Evolutionary conservation across 441 rosid genomes (phyloP).

Genomic region (Eruca vesicaria): DNA sequence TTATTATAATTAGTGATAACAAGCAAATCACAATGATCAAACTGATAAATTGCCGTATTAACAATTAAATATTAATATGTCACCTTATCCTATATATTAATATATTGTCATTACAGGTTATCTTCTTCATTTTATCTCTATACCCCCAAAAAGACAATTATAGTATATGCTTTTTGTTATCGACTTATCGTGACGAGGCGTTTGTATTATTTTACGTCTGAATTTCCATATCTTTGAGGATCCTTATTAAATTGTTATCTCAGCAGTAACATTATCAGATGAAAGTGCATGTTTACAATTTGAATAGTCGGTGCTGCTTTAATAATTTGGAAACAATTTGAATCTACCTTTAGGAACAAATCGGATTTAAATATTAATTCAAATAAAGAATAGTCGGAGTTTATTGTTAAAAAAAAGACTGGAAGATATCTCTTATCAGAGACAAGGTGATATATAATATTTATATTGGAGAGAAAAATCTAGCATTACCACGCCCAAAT

Average conservation of each 20-base stretch:
- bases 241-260: neutral
- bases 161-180: constrained; percentile 19
- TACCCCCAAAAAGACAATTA: too few relatives aligned
- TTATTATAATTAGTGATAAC: too few relatives aligned
- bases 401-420: neutral
- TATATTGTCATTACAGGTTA: too few relatives aligned
- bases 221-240: neutral
- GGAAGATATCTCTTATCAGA: neutral
- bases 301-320: neutral
- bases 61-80: too few relatives aligned
- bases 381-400: neutral
- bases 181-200: constrained; percentile 27
- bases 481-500: constrained; percentile 21
- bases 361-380: too few relatives aligned
- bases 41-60: too few relatives aligned
- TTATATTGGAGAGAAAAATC: neutral
- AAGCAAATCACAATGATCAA: too few relatives aligned
- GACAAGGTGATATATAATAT: neutral
- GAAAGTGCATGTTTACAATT: too few relatives aligned
- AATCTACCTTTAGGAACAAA: neutral
- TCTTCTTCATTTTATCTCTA: too few relatives aligned
- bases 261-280: neutral
- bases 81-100: too few relatives aligned
- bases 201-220: neutral
- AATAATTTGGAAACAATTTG: neutral